Conservation (phyloP, 371 early-diverging fungal species). For the Parasitella parasitica region DNA sequence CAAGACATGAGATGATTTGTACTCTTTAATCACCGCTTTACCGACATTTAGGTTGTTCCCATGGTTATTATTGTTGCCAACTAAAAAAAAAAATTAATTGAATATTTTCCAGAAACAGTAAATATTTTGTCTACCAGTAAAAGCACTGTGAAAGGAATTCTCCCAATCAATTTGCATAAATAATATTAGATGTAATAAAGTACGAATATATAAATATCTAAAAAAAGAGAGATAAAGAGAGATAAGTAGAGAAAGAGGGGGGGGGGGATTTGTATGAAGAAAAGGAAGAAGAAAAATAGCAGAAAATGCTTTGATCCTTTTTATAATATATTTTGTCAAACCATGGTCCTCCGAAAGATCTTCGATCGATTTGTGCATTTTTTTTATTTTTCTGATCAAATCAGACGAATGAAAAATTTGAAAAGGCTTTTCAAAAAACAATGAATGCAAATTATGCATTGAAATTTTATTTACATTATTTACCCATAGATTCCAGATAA, state of each 20-base stretch:
- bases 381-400: not conserved
- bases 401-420: not conserved
- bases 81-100: no score
- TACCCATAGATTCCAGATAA: constrained; percentile 8
- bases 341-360: not conserved
- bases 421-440: not conserved
- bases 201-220: not conserved
- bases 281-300: not conserved
- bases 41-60: not conserved
- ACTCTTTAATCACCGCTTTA: constrained; percentile 8
- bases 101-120: no score
- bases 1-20: not conserved
- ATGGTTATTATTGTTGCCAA: not conserved
- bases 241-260: not conserved
- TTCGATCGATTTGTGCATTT: not conserved
- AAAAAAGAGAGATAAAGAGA: not conserved
- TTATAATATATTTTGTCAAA: not conserved
- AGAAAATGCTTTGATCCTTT: not conserved
- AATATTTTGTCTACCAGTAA: not conserved
- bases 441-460: not conserved
- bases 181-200: not conserved
- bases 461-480: not conserved
- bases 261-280: no score
- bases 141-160: not conserved
- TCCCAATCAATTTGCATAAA: not conserved